A percentile compares a stretch with the other conserved stretches of the same genome.
Evolutionary conservation across 2,329 filamentous ascomycete species (phyloP).

Genomic region (Aspergillus fructus): DNA sequence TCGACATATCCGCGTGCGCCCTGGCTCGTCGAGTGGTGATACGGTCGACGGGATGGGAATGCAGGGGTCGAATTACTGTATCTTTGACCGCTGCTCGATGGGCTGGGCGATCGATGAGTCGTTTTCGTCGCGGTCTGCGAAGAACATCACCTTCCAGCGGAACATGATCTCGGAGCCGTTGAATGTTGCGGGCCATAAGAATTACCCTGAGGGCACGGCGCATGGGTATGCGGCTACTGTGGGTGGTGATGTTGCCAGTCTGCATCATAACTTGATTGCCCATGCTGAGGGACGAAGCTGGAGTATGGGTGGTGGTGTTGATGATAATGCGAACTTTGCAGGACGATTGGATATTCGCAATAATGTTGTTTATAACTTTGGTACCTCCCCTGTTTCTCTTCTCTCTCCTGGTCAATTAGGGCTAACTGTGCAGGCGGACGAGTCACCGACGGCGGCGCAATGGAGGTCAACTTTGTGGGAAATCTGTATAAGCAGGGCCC

Average conservation of each 20-base stretch:
- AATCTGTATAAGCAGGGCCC: constrained; percentile 13
- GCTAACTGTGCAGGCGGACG: not conserved
- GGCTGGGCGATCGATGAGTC: constrained; percentile 13
- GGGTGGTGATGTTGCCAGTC: constrained; percentile 6
- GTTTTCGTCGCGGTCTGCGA: constrained; percentile 7
- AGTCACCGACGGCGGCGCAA: constrained; percentile 13
- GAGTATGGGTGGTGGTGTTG: constrained; percentile 15
- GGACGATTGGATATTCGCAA: constrained; percentile 13
- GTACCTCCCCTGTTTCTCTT: not conserved
- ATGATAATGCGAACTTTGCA: constrained; percentile 9
- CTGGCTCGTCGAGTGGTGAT: constrained; percentile 1
- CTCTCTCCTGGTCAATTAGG: not conserved
- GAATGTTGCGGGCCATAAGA: constrained; percentile 12
- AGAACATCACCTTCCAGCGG: constrained; percentile 15
- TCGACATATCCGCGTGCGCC: constrained; percentile 8
- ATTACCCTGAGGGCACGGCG: constrained; percentile 9
- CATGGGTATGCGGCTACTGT: constrained; percentile 15
- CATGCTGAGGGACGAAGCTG: constrained; percentile 12
- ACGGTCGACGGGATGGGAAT: constrained; percentile 14
- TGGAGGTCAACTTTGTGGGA: constrained; percentile 13
- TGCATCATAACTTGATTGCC: constrained; percentile 13
- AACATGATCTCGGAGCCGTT: constrained; percentile 14
- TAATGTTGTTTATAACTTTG: constrained; percentile 15
- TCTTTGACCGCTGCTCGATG: constrained; percentile 11
- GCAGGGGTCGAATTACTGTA: constrained; percentile 12